Base-by-base conservation (phyloP, 331 rosid genomes). In the Quercus phellos region DNA sequence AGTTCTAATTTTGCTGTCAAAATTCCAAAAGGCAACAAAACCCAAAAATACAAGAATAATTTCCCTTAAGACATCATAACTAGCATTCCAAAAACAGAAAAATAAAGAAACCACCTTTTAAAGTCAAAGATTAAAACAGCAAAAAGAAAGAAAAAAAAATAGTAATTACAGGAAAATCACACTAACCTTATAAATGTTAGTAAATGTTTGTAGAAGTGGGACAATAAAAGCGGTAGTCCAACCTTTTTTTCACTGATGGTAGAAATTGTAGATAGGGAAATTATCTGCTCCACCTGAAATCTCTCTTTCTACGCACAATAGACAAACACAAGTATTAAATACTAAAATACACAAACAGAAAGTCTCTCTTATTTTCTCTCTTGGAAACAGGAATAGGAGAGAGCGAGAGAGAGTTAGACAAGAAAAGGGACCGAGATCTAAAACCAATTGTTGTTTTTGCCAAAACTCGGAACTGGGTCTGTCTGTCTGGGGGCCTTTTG, bases 351-450 rank as follows among this genome's bases (percentile, higher is more conserved):
- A 70, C 61, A 73, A 19, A 60, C 38, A 53, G 38, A 42, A 10
- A 30, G 5, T 32, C 38, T 77, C 11, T 55, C 32, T 59, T 58
- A 13, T 21, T 26, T 74, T 68, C 81, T 76, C 79, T 76, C 79
- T 83, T 50, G 19, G 29, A 14, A 78, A 50, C 67, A 61, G 73
- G 81, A 70, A 21, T 9, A 42, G 79, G 27, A 72, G 63, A 74
- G 79, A 74, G 77, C 72, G 79, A 70, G 77, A 78, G 50, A 38
- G 56, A 50, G 35, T 12, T 55, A 70, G 73, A 66, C 66, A 77
- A 59, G 56, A 30, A 63, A 68, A 75, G 80, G 34, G 75, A 69
- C 70, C 80, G 85, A 87, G 93, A 87, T 87, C 93, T 80, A 70
- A 46, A 64, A 59, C 74, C 88, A 27, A 61, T 26, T 66, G 53